Conservation (phyloP, 2,329 filamentous ascomycete species). For the Sporothrix mexicana region DNA sequence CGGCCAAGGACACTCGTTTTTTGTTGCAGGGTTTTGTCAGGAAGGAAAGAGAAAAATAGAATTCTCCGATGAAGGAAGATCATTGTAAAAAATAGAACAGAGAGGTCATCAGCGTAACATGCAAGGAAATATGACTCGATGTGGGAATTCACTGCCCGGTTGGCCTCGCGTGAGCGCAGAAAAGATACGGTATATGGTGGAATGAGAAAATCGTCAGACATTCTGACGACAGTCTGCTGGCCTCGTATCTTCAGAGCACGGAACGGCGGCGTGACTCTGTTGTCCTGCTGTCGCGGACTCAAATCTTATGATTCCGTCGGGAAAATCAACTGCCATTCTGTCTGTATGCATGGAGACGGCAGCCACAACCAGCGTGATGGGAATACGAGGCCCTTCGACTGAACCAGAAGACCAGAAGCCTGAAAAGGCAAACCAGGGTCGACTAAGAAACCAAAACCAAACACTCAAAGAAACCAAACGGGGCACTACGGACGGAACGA, state of each 20-base stretch:
- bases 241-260: neutral
- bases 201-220: neutral
- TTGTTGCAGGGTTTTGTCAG: neutral
- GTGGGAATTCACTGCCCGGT: neutral
- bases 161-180: neutral
- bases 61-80: neutral
- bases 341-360: neutral
- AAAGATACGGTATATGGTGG: neutral
- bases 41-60: slow-evolving; percentile 20
- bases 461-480: neutral
- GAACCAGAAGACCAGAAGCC: neutral
- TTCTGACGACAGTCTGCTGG: neutral
- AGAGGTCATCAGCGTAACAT: neutral
- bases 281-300: neutral
- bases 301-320: neutral
- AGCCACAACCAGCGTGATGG: neutral
- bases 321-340: neutral
- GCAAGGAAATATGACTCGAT: neutral
- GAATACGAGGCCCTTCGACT: slow-evolving; percentile 25
- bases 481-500: neutral
- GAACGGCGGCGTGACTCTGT: slow-evolving; percentile 4
- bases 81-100: slow-evolving; percentile 11
- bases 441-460: neutral
- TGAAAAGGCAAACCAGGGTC: neutral
- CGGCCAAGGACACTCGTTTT: slow-evolving; percentile 9